These are phyloP conservation scores for Phytophthora fragariaefolia DNA, from an alignment of 352 stramenopile genomes.

Conservation along the genomic window DNA sequence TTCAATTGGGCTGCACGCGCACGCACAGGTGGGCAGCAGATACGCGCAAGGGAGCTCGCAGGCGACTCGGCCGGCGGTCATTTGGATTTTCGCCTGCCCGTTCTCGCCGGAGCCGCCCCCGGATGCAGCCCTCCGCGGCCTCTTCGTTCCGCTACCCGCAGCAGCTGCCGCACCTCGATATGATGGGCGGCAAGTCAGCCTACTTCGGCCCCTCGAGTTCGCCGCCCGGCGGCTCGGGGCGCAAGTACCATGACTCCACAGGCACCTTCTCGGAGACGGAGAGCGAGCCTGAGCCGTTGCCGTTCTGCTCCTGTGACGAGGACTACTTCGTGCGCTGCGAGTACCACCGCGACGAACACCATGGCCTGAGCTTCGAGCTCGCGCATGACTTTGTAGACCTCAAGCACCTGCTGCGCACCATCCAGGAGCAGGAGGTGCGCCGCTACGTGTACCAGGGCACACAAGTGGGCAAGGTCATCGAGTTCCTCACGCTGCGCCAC, in stretches of 20 bases:
- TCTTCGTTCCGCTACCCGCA: slow-evolving; percentile 12
- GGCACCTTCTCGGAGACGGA: slow-evolving; percentile 57
- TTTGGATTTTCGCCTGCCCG: slow-evolving; percentile 27
- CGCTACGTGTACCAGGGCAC: slow-evolving; percentile 61
- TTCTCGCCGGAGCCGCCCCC: slow-evolving; percentile 15
- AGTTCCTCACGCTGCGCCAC: slow-evolving; percentile 57
- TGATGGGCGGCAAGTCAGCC: slow-evolving; percentile 25
- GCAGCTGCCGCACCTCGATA: slow-evolving; percentile 21
- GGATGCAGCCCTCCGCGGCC: slow-evolving; percentile 25
- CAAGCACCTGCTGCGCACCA: slow-evolving; percentile 52
- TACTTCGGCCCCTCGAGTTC: slow-evolving; percentile 28
- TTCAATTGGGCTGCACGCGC: no score
- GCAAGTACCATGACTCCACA: slow-evolving; percentile 42
- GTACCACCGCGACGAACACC: slow-evolving; percentile 58
- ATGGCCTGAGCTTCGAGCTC: slow-evolving; percentile 61
- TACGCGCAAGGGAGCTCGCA: not conserved
- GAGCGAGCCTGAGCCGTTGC: slow-evolving; percentile 55
- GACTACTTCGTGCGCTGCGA: slow-evolving; percentile 54
- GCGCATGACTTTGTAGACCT: slow-evolving; percentile 57
- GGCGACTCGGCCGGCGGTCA: slow-evolving; percentile 8
- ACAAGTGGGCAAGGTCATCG: slow-evolving; percentile 63
- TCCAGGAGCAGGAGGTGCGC: slow-evolving; percentile 55
- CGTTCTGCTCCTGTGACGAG: slow-evolving; percentile 55
- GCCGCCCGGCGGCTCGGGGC: slow-evolving; percentile 15
- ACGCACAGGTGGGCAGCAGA: slow-evolving; percentile 12